Evolutionary conservation across 805 yeast species (phyloP), one percentile per base, ranked within the genome.

Genomic region (Brettanomyces nanus): DNA sequence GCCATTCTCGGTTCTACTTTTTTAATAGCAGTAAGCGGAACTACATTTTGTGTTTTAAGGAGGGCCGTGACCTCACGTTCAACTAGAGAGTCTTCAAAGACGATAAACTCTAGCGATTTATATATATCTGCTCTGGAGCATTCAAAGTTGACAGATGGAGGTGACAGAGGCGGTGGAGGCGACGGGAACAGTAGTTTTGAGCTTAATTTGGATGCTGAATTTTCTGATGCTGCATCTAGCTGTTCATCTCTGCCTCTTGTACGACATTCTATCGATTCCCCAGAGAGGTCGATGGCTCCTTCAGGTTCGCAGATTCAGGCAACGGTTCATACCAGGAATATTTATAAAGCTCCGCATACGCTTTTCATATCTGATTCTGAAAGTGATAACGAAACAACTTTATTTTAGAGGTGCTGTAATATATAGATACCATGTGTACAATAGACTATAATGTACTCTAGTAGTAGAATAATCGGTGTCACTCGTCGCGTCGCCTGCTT

Each of bases 31-130:
- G 45, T 80, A 2, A 68, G 75, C 21, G 77, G 85, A 1, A 70
- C 86, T 2, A 54, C 80, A 45, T 59, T 83, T 15, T 85, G 95
- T 55, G 68, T 84, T 37, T 69, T 81, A 65, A 75, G 89, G 51
- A 65, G 95, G 47, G 70, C 83, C 0, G 72, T 77, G 4, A 68
- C 72, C 19, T 69, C 80, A 15, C 53, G 80, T 48, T 53, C 61
- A 33, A 38, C 41, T 17, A 31, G 34, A 25, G 29, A 21, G 28
- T 18, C 23, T n/a, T 25, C 32, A 17, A 28, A 36, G 19, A 28
- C 35, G 6, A 33, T 33, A 17, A 38, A 34, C 13, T 13, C n/a
- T 5, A 39, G 32, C n/a, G 49, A 40, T 4, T 34, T 45, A 6
- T 46, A 49, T 26, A 43, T 48, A 15, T 37, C 45, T 3, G 49